phyloP scores from a whole-genome alignment of 1,284 basidiomycete species.

The Testicularia cyperi region DNA sequence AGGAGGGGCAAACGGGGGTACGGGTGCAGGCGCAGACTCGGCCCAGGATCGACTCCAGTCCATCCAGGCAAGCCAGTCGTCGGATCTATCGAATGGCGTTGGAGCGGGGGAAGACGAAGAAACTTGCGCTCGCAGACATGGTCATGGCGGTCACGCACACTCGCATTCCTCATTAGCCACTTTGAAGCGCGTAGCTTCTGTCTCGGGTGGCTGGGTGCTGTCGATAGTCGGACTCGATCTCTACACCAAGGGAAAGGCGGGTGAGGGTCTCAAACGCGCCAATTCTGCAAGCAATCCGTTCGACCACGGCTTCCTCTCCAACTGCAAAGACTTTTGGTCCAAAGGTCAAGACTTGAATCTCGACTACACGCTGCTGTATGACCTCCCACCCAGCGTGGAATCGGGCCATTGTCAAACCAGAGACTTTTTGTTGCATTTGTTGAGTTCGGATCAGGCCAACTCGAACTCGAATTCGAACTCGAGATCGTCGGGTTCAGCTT shows the following conservation, averaged over 20 bases:
- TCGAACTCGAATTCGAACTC: too few species aligned
- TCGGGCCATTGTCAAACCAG: conserved; percentile 24
- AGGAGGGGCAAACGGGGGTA: too few species aligned
- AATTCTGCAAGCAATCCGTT: conserved; percentile 83
- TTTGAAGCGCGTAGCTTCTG: conserved; percentile 3
- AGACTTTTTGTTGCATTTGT: too few species aligned
- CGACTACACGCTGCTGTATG: conserved; percentile 85
- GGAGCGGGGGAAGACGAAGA: conserved; percentile 1
- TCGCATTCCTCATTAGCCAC: conserved; percentile 7
- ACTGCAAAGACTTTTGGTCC: conserved; percentile 93
- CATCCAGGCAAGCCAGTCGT: conserved; percentile 3
- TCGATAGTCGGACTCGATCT: conserved; percentile 86
- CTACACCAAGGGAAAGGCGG: conserved; percentile 85
- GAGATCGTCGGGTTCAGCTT: too few species aligned
- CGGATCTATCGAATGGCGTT: too few species aligned
- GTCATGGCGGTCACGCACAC: not conserved
- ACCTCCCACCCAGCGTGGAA: conserved; percentile 64
- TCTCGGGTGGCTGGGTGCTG: conserved; percentile 69
- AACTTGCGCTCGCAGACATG: conserved; percentile 7
- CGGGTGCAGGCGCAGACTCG: not conserved
- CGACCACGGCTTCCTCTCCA: conserved; percentile 77
- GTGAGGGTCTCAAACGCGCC: conserved; percentile 71
- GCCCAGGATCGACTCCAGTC: conserved; percentile 9
- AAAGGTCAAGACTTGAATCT: conserved; percentile 79
- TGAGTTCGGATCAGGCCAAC: too few species aligned